Percentiles rank a stretch among this genome's conserved stretches.
phyloP scores from a whole-genome alignment of 176 grass and related monocot genomes.

The Oryza longistaminata region DNA sequence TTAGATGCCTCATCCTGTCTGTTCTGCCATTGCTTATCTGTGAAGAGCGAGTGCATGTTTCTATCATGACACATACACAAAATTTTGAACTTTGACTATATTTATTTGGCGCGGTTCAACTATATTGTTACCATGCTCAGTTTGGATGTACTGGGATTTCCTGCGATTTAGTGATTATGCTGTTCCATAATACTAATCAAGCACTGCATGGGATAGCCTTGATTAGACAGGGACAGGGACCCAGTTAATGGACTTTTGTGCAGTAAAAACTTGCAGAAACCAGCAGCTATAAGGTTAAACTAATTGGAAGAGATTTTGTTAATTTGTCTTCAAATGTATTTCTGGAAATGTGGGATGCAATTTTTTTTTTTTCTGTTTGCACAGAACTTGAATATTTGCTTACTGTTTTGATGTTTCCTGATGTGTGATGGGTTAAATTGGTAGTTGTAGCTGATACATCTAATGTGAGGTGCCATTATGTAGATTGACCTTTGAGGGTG shows the following conservation, averaged over 20 bases:
- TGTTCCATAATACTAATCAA: neutral
- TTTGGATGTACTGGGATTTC: conserved; percentile 1
- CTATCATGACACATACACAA: neutral
- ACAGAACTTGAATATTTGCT: neutral
- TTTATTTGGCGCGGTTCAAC: neutral
- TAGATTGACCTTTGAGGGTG: neutral
- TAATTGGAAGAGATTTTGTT: neutral
- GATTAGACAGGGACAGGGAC: neutral
- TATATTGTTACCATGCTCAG: neutral
- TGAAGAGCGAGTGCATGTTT: neutral
- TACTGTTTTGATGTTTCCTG: neutral
- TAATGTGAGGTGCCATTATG: neutral
- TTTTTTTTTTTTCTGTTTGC: neutral
- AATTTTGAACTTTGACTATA: neutral
- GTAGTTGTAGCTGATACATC: neutral
- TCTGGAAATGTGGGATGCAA: neutral
- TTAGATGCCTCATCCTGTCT: neutral
- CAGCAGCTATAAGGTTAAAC: neutral
- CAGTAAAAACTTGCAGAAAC: neutral
- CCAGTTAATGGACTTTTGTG: neutral
- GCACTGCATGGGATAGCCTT: neutral
- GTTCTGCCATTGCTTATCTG: neutral
- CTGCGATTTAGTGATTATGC: neutral
- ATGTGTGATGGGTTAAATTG: neutral
- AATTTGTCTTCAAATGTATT: conserved; percentile 5